Evolutionary conservation across 1,284 basidiomycete species (phyloP).

Genomic region (Ustilago vetiveriae): DNA sequence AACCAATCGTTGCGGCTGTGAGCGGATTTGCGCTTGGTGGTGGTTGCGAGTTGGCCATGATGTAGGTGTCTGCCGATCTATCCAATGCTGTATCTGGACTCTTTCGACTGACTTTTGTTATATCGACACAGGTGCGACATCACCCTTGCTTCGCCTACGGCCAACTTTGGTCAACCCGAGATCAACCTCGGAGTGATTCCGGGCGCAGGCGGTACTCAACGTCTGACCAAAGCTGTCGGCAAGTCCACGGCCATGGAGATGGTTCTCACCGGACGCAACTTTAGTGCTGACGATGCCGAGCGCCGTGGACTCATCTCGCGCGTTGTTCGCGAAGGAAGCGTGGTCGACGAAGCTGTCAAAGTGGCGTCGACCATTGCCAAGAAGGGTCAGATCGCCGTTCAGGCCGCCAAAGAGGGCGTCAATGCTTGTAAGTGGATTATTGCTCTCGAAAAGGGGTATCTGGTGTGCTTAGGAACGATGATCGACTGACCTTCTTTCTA

Average conservation of each 20-base stretch:
- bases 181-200: constrained; percentile 97
- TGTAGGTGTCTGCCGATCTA: constrained; percentile 71
- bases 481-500: neutral
- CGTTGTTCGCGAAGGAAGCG: constrained; percentile 75
- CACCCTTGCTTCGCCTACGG: constrained; percentile 90
- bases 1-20: constrained; percentile 95
- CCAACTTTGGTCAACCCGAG: constrained; percentile 95
- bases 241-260: constrained; percentile 97
- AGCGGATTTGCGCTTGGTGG: constrained; percentile 96
- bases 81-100: neutral
- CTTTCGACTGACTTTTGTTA: neutral
- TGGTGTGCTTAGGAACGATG: neutral
- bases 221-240: constrained; percentile 85
- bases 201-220: constrained; percentile 83
- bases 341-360: constrained; percentile 87
- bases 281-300: constrained; percentile 84
- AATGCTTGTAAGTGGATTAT: constrained; percentile 77
- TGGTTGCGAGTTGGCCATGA: constrained; percentile 93
- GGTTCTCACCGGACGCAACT: constrained; percentile 79
- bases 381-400: constrained; percentile 85
- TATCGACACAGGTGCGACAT: constrained; percentile 77
- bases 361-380: constrained; percentile 82
- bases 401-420: constrained; percentile 94
- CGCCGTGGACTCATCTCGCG: constrained; percentile 85
- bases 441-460: no score